Percentiles rank a stretch among this genome's conserved stretches.
These are phyloP conservation scores for Mycena filopes DNA, from an alignment of 768 basidiomycete species.

Conservation along the genomic window DNA sequence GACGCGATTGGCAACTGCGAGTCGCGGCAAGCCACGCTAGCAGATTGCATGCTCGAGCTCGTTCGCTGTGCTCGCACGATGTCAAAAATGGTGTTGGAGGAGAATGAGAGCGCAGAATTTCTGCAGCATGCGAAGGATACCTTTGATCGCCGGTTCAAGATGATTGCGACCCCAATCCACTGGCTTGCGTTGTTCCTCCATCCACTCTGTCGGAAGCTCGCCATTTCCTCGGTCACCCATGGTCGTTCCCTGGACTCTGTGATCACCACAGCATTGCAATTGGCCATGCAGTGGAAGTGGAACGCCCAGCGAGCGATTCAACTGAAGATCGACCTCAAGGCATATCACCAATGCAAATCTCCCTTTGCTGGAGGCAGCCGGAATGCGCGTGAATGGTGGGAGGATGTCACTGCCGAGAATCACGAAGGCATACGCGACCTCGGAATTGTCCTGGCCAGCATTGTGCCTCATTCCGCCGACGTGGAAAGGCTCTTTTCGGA, in stretches of 20 bases:
- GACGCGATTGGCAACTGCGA: slow-evolving; percentile 44
- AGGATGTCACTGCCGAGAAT: no score
- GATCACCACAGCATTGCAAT: background rate
- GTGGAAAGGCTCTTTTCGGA: no score
- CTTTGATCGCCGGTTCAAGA: slow-evolving; percentile 6
- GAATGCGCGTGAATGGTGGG: no score
- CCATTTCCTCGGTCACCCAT: background rate
- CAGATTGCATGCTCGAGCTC: slow-evolving; percentile 44
- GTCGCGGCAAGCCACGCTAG: slow-evolving; percentile 36
- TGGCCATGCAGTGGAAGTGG: background rate
- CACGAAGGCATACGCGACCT: no score
- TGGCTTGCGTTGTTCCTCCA: slow-evolving; percentile 7
- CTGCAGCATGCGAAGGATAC: background rate
- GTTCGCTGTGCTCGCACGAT: slow-evolving; percentile 32
- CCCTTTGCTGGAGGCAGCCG: no score
- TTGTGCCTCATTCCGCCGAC: no score
- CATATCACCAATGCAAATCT: no score
- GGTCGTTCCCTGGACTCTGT: background rate
- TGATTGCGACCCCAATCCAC: slow-evolving; percentile 1
- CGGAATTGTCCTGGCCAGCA: no score
- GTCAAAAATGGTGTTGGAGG: slow-evolving; percentile 25
- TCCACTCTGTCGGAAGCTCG: background rate
- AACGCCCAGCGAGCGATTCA: background rate
- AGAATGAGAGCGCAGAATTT: slow-evolving; percentile 13
- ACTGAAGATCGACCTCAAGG: no score